Evolutionary conservation across 2,329 filamentous ascomycete species (phyloP).

Genomic region (Aspergillus sp.): DNA sequence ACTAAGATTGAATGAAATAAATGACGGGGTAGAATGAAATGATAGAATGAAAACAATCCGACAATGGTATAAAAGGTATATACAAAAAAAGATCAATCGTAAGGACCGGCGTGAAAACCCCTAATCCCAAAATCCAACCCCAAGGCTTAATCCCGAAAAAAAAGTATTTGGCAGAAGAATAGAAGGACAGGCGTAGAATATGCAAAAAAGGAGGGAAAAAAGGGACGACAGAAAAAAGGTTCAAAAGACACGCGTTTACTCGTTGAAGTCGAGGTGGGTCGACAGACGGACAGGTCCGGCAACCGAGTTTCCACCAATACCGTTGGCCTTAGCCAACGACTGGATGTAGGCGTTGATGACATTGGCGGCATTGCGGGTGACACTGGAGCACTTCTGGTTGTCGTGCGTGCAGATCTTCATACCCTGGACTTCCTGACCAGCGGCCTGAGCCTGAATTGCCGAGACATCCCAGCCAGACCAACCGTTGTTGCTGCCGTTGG

Average conservation of each 20-base stretch:
- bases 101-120: no score
- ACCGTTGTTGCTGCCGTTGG: constrained; percentile 21
- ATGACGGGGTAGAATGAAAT: no score
- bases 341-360: constrained; percentile 28
- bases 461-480: constrained; percentile 36
- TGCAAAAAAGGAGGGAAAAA: not conserved
- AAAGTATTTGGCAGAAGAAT: not conserved
- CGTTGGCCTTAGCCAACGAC: constrained; percentile 17
- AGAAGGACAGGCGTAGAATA: no score
- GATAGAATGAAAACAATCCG: no score
- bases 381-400: constrained; percentile 23
- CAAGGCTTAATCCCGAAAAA: not conserved
- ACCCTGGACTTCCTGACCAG: constrained; percentile 23
- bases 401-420: constrained; percentile 29
- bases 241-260: constrained; percentile 2
- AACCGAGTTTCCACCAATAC: constrained; percentile 21
- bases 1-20: no score
- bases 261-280: constrained; percentile 23
- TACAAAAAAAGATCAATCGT: no score
- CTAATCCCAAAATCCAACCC: no score
- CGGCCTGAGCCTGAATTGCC: constrained; percentile 27
- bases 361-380: constrained; percentile 13
- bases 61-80: no score
- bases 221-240: not conserved
- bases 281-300: constrained; percentile 25